Evolutionary conservation across 208 protist genomes (phyloP), one percentile per base, ranked within the genome.

Genomic region (Crithidia bombi): DNA sequence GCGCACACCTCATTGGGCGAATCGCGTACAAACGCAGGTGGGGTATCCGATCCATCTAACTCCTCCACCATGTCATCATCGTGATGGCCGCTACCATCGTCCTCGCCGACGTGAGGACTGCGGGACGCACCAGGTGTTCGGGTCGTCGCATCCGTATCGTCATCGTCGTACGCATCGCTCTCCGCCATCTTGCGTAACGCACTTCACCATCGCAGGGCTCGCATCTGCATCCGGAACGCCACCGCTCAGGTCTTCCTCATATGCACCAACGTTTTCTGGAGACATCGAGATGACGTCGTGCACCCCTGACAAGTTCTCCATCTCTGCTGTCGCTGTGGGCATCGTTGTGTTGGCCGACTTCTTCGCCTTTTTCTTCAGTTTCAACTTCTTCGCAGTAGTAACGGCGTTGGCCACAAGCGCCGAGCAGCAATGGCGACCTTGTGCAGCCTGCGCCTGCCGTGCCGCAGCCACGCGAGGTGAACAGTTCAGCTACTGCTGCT

Each of bases 391-490:
- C 25, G 44, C 19, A 38, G 57, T 11, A 28, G 59, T 12, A 1
- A 32, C 35, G 1, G 30, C 32, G 17, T 14, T 19, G 21, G 55
- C 46, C 17, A 30, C 56, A 36, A 30, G 56, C 26, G 41, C n/a
- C 15, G 66, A 64, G 33, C 66, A 65, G 66, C 56, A 47, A 32
- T 28, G 66, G 38, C 56, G 56, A 28, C 58, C 57, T 1, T 36
- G 46, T 26, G 38, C 49, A 5, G 47, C 58, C 36, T 65, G 44
- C 11, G 49, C 49, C 35, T 73, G 54, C 28, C 56, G 44, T 35
- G 47, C 57, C 17, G 30, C 67, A 2, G 57, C 43, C 5, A 66
- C 59, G 6, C 38, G 14, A 5, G 57, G 49, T 1, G 67, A 65
- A 7, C 50, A 17, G 10, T 46, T 66, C 6, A 58, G 55, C 52